Base-by-base conservation (phyloP, 1,284 basidiomycete genomes). In the Apiotrichum mycotoxinovorans region DNA sequence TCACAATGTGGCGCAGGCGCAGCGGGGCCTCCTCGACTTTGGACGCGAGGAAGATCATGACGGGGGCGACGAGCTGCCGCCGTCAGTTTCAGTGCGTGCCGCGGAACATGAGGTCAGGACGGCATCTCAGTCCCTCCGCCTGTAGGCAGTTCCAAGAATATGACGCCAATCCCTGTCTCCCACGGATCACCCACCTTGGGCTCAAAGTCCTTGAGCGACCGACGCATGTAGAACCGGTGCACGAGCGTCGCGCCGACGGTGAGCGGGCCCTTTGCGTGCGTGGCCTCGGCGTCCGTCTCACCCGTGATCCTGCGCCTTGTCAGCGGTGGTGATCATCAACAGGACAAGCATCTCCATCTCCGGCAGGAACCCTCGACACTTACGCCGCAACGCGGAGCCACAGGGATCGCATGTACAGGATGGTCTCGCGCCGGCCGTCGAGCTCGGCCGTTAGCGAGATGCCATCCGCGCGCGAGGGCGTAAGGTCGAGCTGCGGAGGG, bases 181-280 rank as follows among this genome's bases (percentile, higher is more conserved):
- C n/a, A n/a, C n/a, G n/a, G n/a, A n/a, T n/a, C 2, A 56, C 66
- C 54, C 33, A 76, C 75, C 54, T 66, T 58, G 20, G 68, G 57
- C 26, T 87, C 83, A 72, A 89, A 88, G 68, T 91, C 86, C 67
- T 87, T 83, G 81, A 92, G 82, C n/a, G 91, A 85, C 68, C 85
- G 86, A 52, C 93, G 84, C 91, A 96, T 93, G 78, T 89, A 96
- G 78, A 96, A 96, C 15, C 93, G 84, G 75, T 96, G 93, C 62
- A 95, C 88, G 83, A 91, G 91, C 4, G 87, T 89, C 27, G 90
- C 87, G 18, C 90, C 91, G 27, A 88, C 88, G 60, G 86, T 87
- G 78, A 92, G 82, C 11, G 69, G 62, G 10, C 67, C 67, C 52
- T 70, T 63, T 12, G 51, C 60, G 12, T 44, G 11, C 8, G 63